Evolutionary conservation across 1,139 yeast species (phyloP), one percentile per base, ranked within the genome.

Genomic region (Candida smagusa): DNA sequence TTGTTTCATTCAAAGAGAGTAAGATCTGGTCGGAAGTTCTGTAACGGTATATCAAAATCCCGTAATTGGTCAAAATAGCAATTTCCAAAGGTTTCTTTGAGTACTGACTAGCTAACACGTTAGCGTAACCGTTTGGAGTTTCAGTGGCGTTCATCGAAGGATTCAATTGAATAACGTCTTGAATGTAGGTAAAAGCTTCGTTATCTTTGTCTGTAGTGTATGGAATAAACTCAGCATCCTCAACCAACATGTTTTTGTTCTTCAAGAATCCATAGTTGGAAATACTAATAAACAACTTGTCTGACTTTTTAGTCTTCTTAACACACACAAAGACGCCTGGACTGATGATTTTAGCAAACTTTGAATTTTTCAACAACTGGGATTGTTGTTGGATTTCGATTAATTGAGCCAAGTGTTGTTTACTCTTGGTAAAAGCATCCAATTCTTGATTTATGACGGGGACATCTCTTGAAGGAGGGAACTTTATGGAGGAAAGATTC

Each of bases 81-180:
- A 90, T 74, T 50, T 80, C 81, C 36, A 84, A 65, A 1, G 82
- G 79, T 22, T 69, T 65, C 26, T 73, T 62, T 8, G 81, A 76
- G 53, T 87, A 90, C 55, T 90, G 97, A 16, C 90, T 81, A 2
- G 96, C 95, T 53, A 85, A 79, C 44, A 81, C 81, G 55, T 90
- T 90, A 4, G 89, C 73, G 56, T 82, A 87, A 1, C 96, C 96
- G 49, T 72, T 78, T 11, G 95, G 94, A 33, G 76, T 76, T 31
- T 74, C 63, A 0, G 90, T 75, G 1, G 95, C 88, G 53, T 79
- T 79, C 71, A 82, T 81, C 1, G 81, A 65, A 12, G 88, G 81
- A 0, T 88, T 77, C 36, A 88, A 58, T 45, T 82, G 84, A 25
- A 80, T 75, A 45, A 89, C 81, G 39, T 84, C 87, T 52, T 83